phyloP scores from a whole-genome alignment of 352 stramenopile species.

The Phytophthora capsici region DNA sequence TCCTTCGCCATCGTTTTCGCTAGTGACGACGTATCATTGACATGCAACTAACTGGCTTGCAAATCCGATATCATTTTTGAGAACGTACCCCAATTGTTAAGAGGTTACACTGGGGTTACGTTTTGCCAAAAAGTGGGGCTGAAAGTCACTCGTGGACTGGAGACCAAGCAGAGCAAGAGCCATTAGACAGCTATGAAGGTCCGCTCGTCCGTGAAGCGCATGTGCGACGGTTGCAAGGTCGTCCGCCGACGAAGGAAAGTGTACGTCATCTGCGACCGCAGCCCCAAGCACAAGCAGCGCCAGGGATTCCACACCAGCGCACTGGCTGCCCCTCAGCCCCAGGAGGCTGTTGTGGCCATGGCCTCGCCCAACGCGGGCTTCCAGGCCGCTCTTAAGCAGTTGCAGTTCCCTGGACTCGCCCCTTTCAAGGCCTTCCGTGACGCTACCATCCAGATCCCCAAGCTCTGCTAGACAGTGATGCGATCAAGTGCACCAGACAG shows the following conservation, averaged over 20 bases:
- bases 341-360: constrained; percentile 39
- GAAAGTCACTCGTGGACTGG: constrained; percentile 29
- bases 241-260: constrained; percentile 87
- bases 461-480: constrained; percentile 52
- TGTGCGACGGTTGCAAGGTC: constrained; percentile 93
- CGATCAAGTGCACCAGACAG: neutral
- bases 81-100: no score
- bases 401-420: constrained; percentile 92
- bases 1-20: constrained; percentile 1
- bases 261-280: constrained; percentile 92
- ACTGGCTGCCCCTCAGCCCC: constrained; percentile 34
- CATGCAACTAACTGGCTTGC: constrained; percentile 4
- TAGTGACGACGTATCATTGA: constrained; percentile 18
- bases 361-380: constrained; percentile 94
- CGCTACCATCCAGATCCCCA: constrained; percentile 71
- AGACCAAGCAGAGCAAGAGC: constrained; percentile 24
- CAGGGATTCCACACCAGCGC: constrained; percentile 91
- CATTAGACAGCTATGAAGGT: constrained; percentile 84
- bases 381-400: constrained; percentile 91
- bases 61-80: constrained; percentile 9
- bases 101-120: no score
- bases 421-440: constrained; percentile 85
- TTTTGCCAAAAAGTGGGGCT: constrained; percentile 13
- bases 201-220: constrained; percentile 90
- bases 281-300: constrained; percentile 93